Percentiles rank a stretch among this genome's conserved stretches.
Evolutionary conservation across 768 basidiomycete species (phyloP).

Genomic region (Hericium erinaceus): DNA sequence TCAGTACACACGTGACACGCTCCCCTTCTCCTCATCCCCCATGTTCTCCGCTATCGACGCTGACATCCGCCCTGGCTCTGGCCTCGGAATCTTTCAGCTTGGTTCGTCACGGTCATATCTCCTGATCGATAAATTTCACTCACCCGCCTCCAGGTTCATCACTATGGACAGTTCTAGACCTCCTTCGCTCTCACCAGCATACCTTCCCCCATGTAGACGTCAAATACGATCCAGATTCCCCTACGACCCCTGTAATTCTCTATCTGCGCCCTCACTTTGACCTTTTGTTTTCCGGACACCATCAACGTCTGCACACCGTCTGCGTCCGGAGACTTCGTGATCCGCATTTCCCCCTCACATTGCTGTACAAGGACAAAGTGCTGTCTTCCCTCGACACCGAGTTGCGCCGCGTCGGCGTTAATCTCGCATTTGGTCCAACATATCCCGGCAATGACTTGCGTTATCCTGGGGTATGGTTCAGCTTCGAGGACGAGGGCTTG

Average conservation of each 20-base stretch:
- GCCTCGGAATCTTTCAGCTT: slow-evolving; percentile 72
- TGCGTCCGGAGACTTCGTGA: slow-evolving; percentile 60
- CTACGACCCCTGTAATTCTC: slow-evolving; percentile 66
- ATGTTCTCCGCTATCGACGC: slow-evolving; percentile 69
- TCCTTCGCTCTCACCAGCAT: slow-evolving; percentile 54
- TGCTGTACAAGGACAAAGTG: slow-evolving; percentile 57
- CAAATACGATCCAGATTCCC: slow-evolving; percentile 69
- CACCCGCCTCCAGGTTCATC: slow-evolving; percentile 49
- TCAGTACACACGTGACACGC: neutral
- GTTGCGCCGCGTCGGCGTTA: slow-evolving; percentile 56
- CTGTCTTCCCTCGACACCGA: slow-evolving; percentile 55
- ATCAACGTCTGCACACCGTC: slow-evolving; percentile 75
- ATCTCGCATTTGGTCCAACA: slow-evolving; percentile 72
- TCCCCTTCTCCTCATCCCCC: neutral
- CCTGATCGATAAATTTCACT: neutral
- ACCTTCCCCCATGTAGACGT: slow-evolving; percentile 75
- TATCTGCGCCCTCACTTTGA: slow-evolving; percentile 77
- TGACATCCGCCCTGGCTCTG: slow-evolving; percentile 67
- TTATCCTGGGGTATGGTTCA: slow-evolving; percentile 80
- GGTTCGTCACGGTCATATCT: slow-evolving; percentile 27
- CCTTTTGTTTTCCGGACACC: slow-evolving; percentile 72
- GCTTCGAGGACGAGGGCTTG: slow-evolving; percentile 63
- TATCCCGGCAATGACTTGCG: slow-evolving; percentile 69
- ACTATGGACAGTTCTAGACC: slow-evolving; percentile 68
- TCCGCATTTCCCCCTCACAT: slow-evolving; percentile 52